Base-by-base conservation (phyloP, 495 filamentous ascomycete species). In the Talaromyces ruber region DNA sequence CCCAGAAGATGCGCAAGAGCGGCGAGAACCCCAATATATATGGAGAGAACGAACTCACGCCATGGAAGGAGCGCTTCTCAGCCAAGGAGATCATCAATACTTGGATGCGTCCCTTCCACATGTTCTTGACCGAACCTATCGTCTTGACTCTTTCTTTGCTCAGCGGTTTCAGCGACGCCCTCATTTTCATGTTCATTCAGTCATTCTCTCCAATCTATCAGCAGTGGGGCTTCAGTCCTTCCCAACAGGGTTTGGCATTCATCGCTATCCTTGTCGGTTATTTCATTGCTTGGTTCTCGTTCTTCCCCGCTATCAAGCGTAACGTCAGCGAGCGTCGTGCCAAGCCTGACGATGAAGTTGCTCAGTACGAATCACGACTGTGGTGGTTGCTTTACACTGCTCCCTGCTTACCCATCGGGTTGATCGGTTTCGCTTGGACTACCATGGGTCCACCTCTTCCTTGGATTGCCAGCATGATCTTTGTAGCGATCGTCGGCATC, bases 161-260 rank as follows among this genome's bases (percentile, higher is more conserved):
- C n/a, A 82, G 79, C 63, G 83, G 83, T 52, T 85, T 86, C 77
- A 84, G 81, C 57, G 83, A 86, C 59, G 82, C 82, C 26, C 72
- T 86, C 55, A 84, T 86, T 65, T 88, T 86, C 72, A 88, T 85
- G 79, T 87, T 87, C 73, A 75, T 88, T 45, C 81, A 87, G 64
- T 84, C 81, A 12, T 84, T 85, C 63, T 59, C 70, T 11, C 75
- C 84, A 12, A 84, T 88, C 4, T 87, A 85, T 62, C 67, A 72
- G 9, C 84, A 87, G 65, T 87, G 81, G 78, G 71, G 72, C 34
- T 88, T 87, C 68, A 72, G 70, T 63, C 71, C 74, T 28, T 69
- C 82, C 57, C 67, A 74, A 12, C 66, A 79, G 50, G 84, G 84
- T 53, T 71, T 87, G 24, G 70, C 80, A 0, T 87, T 88, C 72